A percentile compares a stretch with the other conserved stretches of the same genome.
phyloP scores from a whole-genome alignment of 1,139 yeast genomes.

The Nakaseomyces glabratus region DNA sequence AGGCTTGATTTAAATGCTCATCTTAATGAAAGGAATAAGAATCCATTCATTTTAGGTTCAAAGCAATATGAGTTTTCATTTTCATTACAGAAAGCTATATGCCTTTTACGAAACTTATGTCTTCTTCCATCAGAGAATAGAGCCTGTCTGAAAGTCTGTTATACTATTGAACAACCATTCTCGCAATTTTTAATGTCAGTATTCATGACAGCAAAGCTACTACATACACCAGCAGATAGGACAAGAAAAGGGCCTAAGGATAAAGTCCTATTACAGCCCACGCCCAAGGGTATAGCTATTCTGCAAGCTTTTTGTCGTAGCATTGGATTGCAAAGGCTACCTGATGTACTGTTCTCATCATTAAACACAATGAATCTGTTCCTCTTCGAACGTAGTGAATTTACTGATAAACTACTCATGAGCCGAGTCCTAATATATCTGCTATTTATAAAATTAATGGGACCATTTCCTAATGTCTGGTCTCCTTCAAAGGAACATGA shows the following conservation, averaged over 20 bases:
- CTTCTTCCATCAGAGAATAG: conserved; percentile 40
- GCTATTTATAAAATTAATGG: conserved; percentile 57
- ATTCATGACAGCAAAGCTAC: conserved; percentile 57
- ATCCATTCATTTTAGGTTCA: conserved; percentile 22
- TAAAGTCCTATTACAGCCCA: conserved; percentile 56
- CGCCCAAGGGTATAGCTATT: conserved; percentile 82
- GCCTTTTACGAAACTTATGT: conserved; percentile 42
- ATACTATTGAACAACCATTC: conserved; percentile 45
- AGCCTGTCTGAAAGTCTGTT: conserved; percentile 53
- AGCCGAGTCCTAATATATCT: conserved; percentile 60
- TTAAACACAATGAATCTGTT: conserved; percentile 70
- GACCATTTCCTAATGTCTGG: conserved; percentile 64
- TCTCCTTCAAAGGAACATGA: conserved; percentile 43
- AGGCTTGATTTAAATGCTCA: conserved; percentile 37
- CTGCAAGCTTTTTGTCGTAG: conserved; percentile 51
- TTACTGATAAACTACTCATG: conserved; percentile 52
- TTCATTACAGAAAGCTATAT: conserved; percentile 43
- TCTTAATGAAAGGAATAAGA: conserved; percentile 16
- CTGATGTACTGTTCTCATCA: conserved; percentile 42
- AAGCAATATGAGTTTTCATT: conserved; percentile 45
- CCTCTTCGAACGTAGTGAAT: conserved; percentile 54
- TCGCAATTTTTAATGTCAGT: conserved; percentile 43
- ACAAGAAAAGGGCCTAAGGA: conserved; percentile 44
- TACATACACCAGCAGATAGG: conserved; percentile 73
- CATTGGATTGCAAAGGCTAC: conserved; percentile 44